Conservation (phyloP, 2,329 filamentous ascomycete species). For the Grosmannia serpens region DNA sequence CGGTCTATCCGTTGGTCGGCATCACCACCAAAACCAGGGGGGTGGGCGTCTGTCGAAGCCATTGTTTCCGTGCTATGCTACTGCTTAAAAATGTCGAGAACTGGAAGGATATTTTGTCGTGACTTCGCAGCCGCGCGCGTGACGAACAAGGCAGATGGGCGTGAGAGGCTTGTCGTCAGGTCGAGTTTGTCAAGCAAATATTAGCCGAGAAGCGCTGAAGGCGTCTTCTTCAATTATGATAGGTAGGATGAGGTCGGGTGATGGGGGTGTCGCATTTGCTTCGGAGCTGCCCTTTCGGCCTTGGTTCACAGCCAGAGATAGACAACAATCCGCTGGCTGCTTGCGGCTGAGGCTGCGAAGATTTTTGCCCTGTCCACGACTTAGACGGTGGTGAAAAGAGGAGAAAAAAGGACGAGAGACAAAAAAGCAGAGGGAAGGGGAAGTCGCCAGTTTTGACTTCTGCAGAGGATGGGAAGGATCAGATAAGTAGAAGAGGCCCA, state of each 20-base stretch:
- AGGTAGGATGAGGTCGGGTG: not conserved
- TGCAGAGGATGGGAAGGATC: not conserved
- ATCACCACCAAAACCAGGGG: not conserved
- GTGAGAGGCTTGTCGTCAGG: not conserved
- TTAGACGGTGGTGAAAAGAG: not conserved
- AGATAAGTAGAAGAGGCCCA: not conserved
- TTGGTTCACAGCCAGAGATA: not conserved
- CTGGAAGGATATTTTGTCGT: not conserved
- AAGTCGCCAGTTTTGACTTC: not conserved
- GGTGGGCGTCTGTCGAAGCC: conserved; percentile 1
- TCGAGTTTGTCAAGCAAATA: not conserved
- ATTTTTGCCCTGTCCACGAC: not conserved
- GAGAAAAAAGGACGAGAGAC: not conserved
- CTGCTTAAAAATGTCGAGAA: not conserved
- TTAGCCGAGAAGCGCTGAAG: not conserved
- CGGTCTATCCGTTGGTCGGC: conserved; percentile 12
- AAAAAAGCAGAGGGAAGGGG: not conserved
- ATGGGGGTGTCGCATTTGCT: not conserved
- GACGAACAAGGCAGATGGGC: not conserved
- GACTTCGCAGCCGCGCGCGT: not conserved
- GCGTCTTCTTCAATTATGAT: not conserved
- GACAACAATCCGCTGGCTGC: not conserved
- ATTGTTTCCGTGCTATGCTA: not conserved
- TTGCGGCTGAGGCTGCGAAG: not conserved
- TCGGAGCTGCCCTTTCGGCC: not conserved